Conservation (phyloP, 2,329 filamentous ascomycete species). For the Ceratocystis harringtonii region DNA sequence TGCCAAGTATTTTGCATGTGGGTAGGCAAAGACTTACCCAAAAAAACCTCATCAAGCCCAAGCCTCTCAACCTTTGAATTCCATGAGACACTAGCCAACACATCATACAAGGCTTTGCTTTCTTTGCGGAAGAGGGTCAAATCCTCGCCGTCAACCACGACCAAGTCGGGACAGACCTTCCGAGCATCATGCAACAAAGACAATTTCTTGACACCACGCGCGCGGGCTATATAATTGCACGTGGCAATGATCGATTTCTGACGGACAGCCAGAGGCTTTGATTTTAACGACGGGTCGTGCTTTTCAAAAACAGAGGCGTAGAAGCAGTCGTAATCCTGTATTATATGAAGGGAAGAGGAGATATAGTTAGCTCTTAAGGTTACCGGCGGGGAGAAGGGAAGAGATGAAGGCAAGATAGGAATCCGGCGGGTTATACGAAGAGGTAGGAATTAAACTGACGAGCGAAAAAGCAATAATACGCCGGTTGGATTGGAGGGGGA, state of each 20-base stretch:
- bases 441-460: too few species aligned
- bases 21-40: slow-evolving; percentile 25
- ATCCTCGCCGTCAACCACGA: slow-evolving; percentile 78
- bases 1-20: neutral
- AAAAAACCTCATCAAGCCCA: slow-evolving; percentile 73
- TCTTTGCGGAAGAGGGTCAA: slow-evolving; percentile 70
- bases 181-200: slow-evolving; percentile 74
- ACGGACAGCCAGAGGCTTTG: slow-evolving; percentile 64
- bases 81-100: slow-evolving; percentile 63
- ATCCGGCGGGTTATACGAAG: too few species aligned
- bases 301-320: slow-evolving; percentile 85
- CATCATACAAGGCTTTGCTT: slow-evolving; percentile 64
- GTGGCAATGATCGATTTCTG: slow-evolving; percentile 90
- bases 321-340: slow-evolving; percentile 73
- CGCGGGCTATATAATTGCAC: slow-evolving; percentile 83
- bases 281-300: slow-evolving; percentile 57
- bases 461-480: neutral
- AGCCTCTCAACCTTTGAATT: slow-evolving; percentile 62
- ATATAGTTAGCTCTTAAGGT: neutral
- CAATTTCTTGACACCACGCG: slow-evolving; percentile 60
- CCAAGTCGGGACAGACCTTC: slow-evolving; percentile 63
- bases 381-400: neutral
- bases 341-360: neutral
- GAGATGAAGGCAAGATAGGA: neutral
- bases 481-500: neutral